phyloP scores from a whole-genome alignment of 73 alveolate species.

The Paramecium caudatum region DNA sequence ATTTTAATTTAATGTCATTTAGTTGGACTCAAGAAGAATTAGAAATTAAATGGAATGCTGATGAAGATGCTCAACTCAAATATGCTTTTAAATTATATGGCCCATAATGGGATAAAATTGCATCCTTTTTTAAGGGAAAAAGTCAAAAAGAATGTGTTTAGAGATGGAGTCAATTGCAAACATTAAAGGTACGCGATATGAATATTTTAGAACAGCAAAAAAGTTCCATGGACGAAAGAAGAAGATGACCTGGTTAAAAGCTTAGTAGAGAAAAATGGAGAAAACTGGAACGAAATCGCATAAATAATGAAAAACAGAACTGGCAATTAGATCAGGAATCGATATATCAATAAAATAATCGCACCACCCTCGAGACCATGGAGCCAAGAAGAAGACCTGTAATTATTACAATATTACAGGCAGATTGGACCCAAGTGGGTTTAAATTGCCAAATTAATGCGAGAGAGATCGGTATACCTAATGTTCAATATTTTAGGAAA shows the following conservation, averaged over 20 bases:
- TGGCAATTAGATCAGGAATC: not conserved
- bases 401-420: not conserved
- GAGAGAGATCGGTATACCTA: not conserved
- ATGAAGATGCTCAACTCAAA: not conserved
- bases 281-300: conserved; percentile 18
- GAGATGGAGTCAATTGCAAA: conserved; percentile 36
- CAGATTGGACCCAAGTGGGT: not conserved
- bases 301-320: not conserved
- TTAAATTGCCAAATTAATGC: not conserved
- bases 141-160: conserved; percentile 24
- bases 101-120: conserved; percentile 16
- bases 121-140: not conserved
- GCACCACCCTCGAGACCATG: conserved; percentile 23
- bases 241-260: not conserved
- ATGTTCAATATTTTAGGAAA: not conserved
- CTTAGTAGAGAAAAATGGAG: not conserved
- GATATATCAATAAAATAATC: not conserved
- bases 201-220: not conserved
- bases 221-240: not conserved
- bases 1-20: conserved; percentile 21
- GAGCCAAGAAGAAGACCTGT: conserved; percentile 11
- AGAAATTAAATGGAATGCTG: not conserved
- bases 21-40: not conserved
- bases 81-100: not conserved
- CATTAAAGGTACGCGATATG: not conserved